Percentiles rank a stretch among this genome's conserved stretches.
These are phyloP conservation scores for Podaxis mareebaensis DNA, from an alignment of 768 basidiomycete genomes.

Conservation along the genomic window DNA sequence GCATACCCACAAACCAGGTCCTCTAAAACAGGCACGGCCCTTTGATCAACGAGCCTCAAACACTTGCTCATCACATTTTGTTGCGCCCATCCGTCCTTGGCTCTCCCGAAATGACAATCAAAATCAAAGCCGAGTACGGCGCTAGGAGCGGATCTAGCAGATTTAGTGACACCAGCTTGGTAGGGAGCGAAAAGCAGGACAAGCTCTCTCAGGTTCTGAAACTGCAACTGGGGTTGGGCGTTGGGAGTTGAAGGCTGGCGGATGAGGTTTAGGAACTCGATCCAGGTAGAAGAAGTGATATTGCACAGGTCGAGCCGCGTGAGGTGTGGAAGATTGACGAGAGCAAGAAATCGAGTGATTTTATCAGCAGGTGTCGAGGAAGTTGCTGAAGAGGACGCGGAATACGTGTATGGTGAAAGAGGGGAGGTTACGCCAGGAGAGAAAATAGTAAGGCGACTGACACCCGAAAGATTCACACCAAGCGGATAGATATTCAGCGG, in stretches of 20 bases:
- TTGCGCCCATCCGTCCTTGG: background rate
- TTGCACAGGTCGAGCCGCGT: background rate
- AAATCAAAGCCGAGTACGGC: background rate
- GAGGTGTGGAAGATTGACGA: background rate
- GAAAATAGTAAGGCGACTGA: background rate
- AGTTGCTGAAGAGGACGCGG: background rate
- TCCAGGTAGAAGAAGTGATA: background rate
- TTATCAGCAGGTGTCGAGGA: background rate
- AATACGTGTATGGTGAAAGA: background rate
- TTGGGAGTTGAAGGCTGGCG: background rate
- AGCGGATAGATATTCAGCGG: background rate
- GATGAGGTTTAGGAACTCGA: background rate
- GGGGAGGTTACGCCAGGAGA: background rate
- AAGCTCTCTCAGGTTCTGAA: background rate
- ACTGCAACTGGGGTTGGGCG: background rate
- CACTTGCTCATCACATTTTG: background rate
- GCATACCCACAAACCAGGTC: background rate
- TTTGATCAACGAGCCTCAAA: background rate
- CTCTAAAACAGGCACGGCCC: background rate
- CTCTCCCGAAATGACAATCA: background rate
- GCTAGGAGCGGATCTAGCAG: background rate
- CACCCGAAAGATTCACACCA: background rate
- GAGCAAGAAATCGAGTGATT: background rate
- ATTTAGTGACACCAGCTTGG: background rate
- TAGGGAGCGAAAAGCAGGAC: background rate